Conservation (phyloP, 2,329 filamentous ascomycete species). For the Colletotrichum tropicicola region DNA sequence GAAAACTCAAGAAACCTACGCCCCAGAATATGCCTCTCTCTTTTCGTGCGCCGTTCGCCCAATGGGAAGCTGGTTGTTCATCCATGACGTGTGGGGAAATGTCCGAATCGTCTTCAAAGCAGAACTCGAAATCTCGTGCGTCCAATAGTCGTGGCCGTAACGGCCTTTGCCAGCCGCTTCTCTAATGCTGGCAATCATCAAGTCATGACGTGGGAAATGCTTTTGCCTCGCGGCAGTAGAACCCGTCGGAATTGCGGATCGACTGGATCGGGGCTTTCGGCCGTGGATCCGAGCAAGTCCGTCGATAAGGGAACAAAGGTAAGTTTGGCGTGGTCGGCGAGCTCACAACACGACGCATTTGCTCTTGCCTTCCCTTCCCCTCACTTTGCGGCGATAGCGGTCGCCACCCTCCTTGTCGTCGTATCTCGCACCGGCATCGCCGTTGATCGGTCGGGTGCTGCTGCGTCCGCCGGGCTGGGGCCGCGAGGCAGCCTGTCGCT, state of each 20-base stretch:
- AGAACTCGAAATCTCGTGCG: slow-evolving; percentile 30
- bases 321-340: not conserved
- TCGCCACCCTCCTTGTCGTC: slow-evolving; percentile 30
- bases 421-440: slow-evolving; percentile 24
- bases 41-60: slow-evolving; percentile 34
- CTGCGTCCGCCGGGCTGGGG: slow-evolving; percentile 37
- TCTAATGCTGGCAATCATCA: slow-evolving; percentile 32
- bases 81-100: slow-evolving; percentile 27
- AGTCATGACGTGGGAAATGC: slow-evolving; percentile 31
- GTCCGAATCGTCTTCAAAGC: slow-evolving; percentile 31
- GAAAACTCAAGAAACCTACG: slow-evolving; percentile 30
- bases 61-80: slow-evolving; percentile 27
- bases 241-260: slow-evolving; percentile 24
- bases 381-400: slow-evolving; percentile 27
- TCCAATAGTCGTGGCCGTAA: slow-evolving; percentile 29
- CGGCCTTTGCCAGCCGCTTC: slow-evolving; percentile 29
- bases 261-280: slow-evolving; percentile 6
- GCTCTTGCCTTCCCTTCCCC: slow-evolving; percentile 31
- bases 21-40: slow-evolving; percentile 31
- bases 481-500: slow-evolving; percentile 69
- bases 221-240: slow-evolving; percentile 26
- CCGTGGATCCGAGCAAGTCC: slow-evolving; percentile 23
- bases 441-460: slow-evolving; percentile 26
- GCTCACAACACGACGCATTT: slow-evolving; percentile 32
- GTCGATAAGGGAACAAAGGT: slow-evolving; percentile 11